A percentile compares a stretch with the other conserved stretches of the same genome.
These are phyloP conservation scores for Russula lepida DNA, from an alignment of 768 basidiomycete species.

Conservation along the genomic window DNA sequence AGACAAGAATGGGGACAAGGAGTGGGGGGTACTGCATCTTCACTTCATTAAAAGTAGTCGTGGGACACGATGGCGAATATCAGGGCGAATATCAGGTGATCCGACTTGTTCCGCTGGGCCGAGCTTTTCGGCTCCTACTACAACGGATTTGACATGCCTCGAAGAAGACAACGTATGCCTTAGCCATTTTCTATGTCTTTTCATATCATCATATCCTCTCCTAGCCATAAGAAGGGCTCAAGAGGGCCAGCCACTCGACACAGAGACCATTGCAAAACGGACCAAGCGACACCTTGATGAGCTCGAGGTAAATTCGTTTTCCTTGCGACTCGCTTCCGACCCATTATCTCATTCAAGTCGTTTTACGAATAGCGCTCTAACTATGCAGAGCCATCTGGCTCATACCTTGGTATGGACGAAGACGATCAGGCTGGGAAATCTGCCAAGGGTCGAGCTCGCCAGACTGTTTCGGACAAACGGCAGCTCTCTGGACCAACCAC, in stretches of 20 bases:
- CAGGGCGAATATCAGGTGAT: not conserved
- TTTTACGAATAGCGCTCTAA: slow-evolving; percentile 54
- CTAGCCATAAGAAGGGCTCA: slow-evolving; percentile 43
- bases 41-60: slow-evolving; percentile 14
- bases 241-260: slow-evolving; percentile 37
- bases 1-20: not conserved
- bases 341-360: slow-evolving; percentile 9
- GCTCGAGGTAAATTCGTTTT: slow-evolving; percentile 53
- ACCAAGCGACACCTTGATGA: slow-evolving; percentile 74
- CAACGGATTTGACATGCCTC: not conserved
- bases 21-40: not conserved
- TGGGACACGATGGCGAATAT: slow-evolving; percentile 20
- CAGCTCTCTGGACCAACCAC: slow-evolving; percentile 44
- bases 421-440: slow-evolving; percentile 42
- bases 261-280: slow-evolving; percentile 67
- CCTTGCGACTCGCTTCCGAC: slow-evolving; percentile 6
- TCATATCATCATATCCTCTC: not conserved
- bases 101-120: not conserved
- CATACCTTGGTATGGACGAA: slow-evolving; percentile 33
- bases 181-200: no score
- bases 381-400: slow-evolving; percentile 50
- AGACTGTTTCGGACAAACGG: slow-evolving; percentile 74
- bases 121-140: slow-evolving; percentile 2
- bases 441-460: slow-evolving; percentile 61
- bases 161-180: slow-evolving; percentile 14